A percentile compares a stretch with the other conserved stretches of the same genome.
Conservation (phyloP, 257 asterid species). For the Misopates orontium region DNA sequence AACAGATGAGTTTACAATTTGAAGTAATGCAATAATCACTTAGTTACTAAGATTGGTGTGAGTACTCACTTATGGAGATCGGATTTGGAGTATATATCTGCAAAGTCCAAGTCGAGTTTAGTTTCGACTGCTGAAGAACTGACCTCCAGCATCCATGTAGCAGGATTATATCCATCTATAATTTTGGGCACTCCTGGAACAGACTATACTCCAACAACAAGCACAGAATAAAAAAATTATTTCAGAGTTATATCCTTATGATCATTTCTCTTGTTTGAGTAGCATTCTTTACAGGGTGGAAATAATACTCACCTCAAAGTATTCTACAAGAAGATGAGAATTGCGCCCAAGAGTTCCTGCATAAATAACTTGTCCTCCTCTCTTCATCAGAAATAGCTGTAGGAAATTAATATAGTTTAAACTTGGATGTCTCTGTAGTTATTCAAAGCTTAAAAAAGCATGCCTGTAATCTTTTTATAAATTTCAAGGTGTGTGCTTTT, state of each 20-base stretch:
- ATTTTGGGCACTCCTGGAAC: conserved; percentile 71
- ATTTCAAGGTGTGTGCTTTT: too few relatives aligned
- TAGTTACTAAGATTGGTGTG: too few relatives aligned
- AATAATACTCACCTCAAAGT: conserved; percentile 72
- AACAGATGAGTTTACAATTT: too few relatives aligned
- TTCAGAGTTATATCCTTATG: not conserved
- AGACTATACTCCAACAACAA: conserved; percentile 41
- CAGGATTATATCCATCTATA: conserved; percentile 79
- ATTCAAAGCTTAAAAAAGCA: too few relatives aligned
- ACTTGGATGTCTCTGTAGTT: too few relatives aligned
- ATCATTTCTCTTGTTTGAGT: not conserved
- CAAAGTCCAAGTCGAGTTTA: conserved; percentile 68
- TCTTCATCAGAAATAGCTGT: conserved; percentile 79
- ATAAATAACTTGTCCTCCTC: conserved; percentile 83
- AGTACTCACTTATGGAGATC: too few relatives aligned
- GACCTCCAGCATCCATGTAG: conserved; percentile 89
- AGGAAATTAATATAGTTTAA: not conserved
- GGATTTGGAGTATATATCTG: conserved; percentile 63
- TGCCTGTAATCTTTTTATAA: too few relatives aligned
- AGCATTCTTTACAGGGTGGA: too few relatives aligned
- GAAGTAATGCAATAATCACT: too few relatives aligned
- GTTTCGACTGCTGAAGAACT: conserved; percentile 64
- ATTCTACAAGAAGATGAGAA: conserved; percentile 54
- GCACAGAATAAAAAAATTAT: not conserved
- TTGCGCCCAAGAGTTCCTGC: conserved; percentile 82